Conservation (phyloP, 139 green algal species). For the Tetratostichococcus sp. region DNA sequence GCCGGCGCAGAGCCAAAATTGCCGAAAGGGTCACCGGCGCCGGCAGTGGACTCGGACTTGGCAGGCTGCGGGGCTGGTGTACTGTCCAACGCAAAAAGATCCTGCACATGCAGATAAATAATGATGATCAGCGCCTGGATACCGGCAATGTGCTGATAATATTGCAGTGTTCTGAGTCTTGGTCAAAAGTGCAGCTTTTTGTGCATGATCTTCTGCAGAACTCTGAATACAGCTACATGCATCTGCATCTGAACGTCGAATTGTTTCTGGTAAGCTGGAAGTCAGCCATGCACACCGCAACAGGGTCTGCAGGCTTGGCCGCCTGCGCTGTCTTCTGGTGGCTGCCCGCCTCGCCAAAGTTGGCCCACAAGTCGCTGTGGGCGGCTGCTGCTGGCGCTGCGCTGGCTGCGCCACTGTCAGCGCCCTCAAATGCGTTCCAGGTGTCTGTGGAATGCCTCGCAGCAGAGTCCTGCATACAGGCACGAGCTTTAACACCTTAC, state of each 20-base stretch:
- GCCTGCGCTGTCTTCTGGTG: neutral
- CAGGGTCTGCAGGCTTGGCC: neutral
- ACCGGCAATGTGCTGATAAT: no score
- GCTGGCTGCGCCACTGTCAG: neutral
- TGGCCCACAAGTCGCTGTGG: neutral
- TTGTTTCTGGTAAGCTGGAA: constrained; percentile 1
- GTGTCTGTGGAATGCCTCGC: neutral
- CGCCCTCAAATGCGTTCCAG: neutral
- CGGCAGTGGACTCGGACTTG: no score
- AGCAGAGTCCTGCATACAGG: neutral
- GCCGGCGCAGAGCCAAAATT: neutral
- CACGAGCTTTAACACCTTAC: no score
- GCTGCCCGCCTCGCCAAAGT: neutral
- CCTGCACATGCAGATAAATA: neutral
- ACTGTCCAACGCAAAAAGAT: neutral
- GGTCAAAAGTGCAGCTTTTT: no score
- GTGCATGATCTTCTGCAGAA: no score
- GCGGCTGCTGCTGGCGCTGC: neutral
- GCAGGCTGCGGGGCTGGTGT: neutral
- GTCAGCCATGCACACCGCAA: constrained; percentile 1
- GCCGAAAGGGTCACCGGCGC: constrained; percentile 20
- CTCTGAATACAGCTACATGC: constrained; percentile 15
- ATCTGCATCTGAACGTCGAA: neutral
- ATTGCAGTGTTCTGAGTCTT: no score
- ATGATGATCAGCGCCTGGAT: no score